Conservation (phyloP, 208 protist species). For the Balamuthia mandrillaris region DNA sequence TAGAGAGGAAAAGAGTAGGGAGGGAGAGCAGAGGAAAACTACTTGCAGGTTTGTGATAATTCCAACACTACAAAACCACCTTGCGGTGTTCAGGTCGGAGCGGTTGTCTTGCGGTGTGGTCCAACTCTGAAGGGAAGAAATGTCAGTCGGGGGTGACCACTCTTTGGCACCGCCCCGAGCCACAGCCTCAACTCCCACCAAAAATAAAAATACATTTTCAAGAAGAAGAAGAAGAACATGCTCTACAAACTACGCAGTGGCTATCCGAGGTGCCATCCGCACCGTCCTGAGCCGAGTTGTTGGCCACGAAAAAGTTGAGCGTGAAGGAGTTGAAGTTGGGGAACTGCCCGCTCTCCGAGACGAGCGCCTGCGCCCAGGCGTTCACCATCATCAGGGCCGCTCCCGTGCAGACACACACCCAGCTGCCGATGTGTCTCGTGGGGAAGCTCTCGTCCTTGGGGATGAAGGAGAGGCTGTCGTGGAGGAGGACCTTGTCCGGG, state of each 20-base stretch:
- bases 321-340: constrained; percentile 32
- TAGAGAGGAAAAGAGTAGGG: too few species aligned
- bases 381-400: constrained; percentile 27
- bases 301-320: constrained; percentile 4
- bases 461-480: background rate
- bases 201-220: too few species aligned
- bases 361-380: background rate
- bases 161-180: too few species aligned
- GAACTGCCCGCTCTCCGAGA: background rate
- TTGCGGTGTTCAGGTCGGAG: too few species aligned
- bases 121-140: too few species aligned
- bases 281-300: background rate
- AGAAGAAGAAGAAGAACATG: too few species aligned
- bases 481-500: background rate
- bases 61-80: too few species aligned
- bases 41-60: too few species aligned
- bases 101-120: too few species aligned
- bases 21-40: too few species aligned
- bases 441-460: constrained; percentile 37
- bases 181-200: too few species aligned
- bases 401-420: background rate
- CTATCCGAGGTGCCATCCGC: background rate
- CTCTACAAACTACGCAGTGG: background rate
- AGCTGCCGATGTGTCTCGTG: constrained; percentile 14
- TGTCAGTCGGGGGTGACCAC: too few species aligned